Base-by-base conservation (phyloP, 352 stramenopile species). In the Phytopythium kandeliae region DNA sequence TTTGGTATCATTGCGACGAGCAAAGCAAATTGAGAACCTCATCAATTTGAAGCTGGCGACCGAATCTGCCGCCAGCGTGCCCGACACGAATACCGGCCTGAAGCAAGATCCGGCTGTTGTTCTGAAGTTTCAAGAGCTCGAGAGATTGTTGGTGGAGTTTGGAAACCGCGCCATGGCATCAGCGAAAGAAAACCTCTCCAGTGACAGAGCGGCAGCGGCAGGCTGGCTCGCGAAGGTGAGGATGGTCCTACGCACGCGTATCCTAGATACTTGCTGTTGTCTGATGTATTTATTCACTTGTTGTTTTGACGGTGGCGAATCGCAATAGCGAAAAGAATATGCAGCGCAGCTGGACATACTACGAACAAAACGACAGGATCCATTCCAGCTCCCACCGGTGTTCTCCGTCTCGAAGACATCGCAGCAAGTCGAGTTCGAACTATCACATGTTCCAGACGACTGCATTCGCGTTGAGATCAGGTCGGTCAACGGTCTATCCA, bases 1-100 rank as follows among this genome's bases (percentile, higher is more conserved):
- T 1, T 48, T 90, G n/a, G 72, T 76, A 9, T 70, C 67, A 21
- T 77, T 92, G 73, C 69, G 74, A 15, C 74, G 74, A n/a, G 54
- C 73, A 11, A 92, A 92, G 57, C 71, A 86, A 42, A 78, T 91
- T 36, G 71, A 92, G 51, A 60, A 60, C 28, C 59, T 86, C 1
- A 69, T 91, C 22, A 47, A 74, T 34, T 56, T 78, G 28, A 87
- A 85, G 33, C 64, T 76, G 35, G 13, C 22, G 16, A 43, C 49
- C 24, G 25, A 34, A 12, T 6, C 12, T 15, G 35, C 4, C 4
- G 24, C 24, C 26, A 7, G 19, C 1, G n/a, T 4, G 13, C 2
- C 22, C 9, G 25, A 25, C 6, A 22, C 22, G 26, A 13, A 22
- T n/a, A 12, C 2, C 5, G 25, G 40, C n/a, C 30, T 51, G 36